Conservation (phyloP, 345 rosid species). For the Rhodamnia argentea region DNA sequence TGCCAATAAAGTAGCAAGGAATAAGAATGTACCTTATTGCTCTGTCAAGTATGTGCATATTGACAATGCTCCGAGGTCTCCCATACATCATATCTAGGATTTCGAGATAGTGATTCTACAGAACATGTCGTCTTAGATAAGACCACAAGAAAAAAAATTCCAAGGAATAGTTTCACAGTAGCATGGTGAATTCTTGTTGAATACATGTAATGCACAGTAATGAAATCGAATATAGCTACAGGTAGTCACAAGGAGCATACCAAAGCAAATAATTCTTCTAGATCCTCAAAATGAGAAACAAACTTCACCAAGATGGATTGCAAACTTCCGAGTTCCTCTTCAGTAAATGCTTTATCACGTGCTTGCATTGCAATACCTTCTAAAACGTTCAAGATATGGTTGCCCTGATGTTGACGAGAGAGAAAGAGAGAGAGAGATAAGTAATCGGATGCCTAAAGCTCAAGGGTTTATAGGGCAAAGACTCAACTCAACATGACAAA, state of each 20-base stretch:
- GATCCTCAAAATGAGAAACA: conserved; percentile 56
- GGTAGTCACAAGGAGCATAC: conserved; percentile 23
- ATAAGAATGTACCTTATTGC: conserved; percentile 45
- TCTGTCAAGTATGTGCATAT: conserved; percentile 59
- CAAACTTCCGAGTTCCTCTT: conserved; percentile 61
- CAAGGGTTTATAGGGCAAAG: neutral
- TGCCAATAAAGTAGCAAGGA: neutral
- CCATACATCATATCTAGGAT: conserved; percentile 73
- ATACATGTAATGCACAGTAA: neutral
- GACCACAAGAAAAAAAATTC: neutral
- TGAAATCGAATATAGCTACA: neutral
- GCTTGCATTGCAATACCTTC: conserved; percentile 42
- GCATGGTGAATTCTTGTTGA: neutral
- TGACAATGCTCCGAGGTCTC: conserved; percentile 40
- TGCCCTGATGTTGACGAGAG: conserved; percentile 37
- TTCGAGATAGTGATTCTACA: conserved; percentile 72
- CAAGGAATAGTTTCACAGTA: neutral
- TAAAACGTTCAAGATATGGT: conserved; percentile 42
- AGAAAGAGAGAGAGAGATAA: neutral
- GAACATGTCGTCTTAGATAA: neutral
- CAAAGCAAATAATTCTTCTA: conserved; percentile 54
- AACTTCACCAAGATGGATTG: conserved; percentile 73
- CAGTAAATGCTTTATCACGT: conserved; percentile 35
- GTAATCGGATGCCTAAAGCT: neutral
- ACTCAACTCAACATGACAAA: neutral